Evolutionary conservation across 805 yeast species (phyloP).

Genomic region (Wickerhamomyces chambardii): DNA sequence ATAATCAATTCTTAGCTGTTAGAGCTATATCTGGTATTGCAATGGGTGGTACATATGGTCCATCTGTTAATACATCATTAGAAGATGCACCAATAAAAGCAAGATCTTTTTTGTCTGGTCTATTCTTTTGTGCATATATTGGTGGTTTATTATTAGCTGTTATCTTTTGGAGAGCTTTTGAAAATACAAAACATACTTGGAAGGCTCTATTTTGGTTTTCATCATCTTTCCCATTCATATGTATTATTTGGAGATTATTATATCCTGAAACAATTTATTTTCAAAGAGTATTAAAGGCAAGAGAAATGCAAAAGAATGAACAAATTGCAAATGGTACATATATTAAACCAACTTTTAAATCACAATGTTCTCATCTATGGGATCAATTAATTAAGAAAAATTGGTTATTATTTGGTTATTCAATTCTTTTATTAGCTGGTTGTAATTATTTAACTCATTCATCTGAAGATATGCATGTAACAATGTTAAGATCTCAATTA

Average conservation of each 20-base stretch:
- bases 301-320: slow-evolving; percentile 15
- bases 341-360: slow-evolving; percentile 15
- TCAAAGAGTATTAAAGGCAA: slow-evolving; percentile 21
- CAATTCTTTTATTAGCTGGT: slow-evolving; percentile 56
- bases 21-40: slow-evolving; percentile 55
- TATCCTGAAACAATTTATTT: slow-evolving; percentile 55
- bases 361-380: slow-evolving; percentile 2
- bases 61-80: slow-evolving; percentile 32
- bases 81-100: slow-evolving; percentile 44
- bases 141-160: slow-evolving; percentile 60
- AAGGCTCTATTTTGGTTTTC: slow-evolving; percentile 67
- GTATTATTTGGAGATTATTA: slow-evolving; percentile 46
- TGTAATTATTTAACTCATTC: slow-evolving; percentile 69
- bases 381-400: slow-evolving; percentile 26
- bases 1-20: slow-evolving; percentile 49
- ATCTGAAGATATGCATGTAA: slow-evolving; percentile 66
- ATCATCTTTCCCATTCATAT: slow-evolving; percentile 51
- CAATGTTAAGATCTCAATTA: slow-evolving; percentile 47
- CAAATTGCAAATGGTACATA: slow-evolving; percentile 19
- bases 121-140: slow-evolving; percentile 50
- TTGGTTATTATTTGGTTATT: slow-evolving; percentile 54
- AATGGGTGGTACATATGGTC: slow-evolving; percentile 41
- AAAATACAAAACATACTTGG: slow-evolving; percentile 46
- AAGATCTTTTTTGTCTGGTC: slow-evolving; percentile 55
- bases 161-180: slow-evolving; percentile 54